Evolutionary conservation across 106 monocot genomes (phyloP), one percentile per base, ranked within the genome.

Genomic region (Phalaenopsis aphrodite): DNA sequence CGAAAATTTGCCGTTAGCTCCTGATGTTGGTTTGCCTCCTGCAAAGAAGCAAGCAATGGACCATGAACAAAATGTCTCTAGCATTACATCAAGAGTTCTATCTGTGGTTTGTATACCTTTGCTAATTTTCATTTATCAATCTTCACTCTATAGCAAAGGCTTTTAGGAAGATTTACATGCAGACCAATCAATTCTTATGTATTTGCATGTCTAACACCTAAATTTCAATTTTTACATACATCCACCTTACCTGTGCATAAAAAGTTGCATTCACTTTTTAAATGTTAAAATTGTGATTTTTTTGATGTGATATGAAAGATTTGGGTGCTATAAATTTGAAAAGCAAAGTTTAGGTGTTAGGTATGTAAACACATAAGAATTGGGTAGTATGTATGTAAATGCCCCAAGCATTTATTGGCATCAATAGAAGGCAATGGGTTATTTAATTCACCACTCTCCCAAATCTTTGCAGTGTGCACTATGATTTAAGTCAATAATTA

Each of bases 11-110:
- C 93, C 93, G 43, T 41, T 75, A 6, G 69, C 57, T 45, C 18
- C 69, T 68, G 83, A 85, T 75, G 56, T 41, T 52, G 75, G 48
- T 41, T 24, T 82, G 30, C 99, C 99, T 91, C 87, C 83, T 78
- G 79, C 92, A 46, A 99, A 99, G 82, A 99, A 86, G 81, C 93
- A 78, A 90, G 91, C 80, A 11, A 77, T 87, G 46, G 88, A 86
- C 52, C 78, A 72, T 52, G 89, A 86, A 61, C 79, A 79, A 42
- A 74, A n/a, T 24, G 83, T 84, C 76, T n/a, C 83, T 56, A 55
- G 81, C 16, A 78, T 39, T 49, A 68, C 67, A n/a, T 77, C 81
- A 47, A 88, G 36, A 85, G 74, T 74, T 47, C 75, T 94, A 72
- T 92, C 94, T 45, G 24, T 87, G 88, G 94, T 94, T 45, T 68